Evolutionary conservation across 73 alveolate genomes (phyloP), one percentile per base, ranked within the genome.

Genomic region (Tetrahymena borealis): DNA sequence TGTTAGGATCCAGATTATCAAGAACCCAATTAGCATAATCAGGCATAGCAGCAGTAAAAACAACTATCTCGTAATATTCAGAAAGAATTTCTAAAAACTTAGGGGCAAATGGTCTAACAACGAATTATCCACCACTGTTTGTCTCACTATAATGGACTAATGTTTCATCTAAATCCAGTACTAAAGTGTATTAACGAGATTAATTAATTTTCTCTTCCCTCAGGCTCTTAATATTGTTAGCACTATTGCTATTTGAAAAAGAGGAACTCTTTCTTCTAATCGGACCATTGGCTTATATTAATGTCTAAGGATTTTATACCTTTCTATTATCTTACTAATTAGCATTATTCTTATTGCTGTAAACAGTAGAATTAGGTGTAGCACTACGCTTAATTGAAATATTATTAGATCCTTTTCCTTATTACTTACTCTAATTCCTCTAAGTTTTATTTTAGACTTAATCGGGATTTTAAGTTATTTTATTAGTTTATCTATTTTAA

Each of bases 41-140:
- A 90, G 97, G 98, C 97, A 98, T 95, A 7, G 99, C 99, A 18
- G 99, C 99, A 12, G 99, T 98, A 91, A 98, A 98, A 32, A 98
- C 97, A n/a, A 98, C 98, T 39, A 98, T 96, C 95, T 98, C 99
- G 94, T 96, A 98, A 31, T 94, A 92, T 95, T 97, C 96, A 28
- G 98, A 90, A 98, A 98, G 97, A 42, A 97, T 99, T 92, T 96
- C 94, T 38, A 98, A 95, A 95, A 98, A 98, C 94, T 95, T 95
- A 33, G 95, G 95, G 39, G 99, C 94, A 39, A 95, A 97, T 32
- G 99, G 99, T 41, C 99, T 92, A 31, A 98, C 96, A 35, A 96
- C 91, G 79, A 98, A 98, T 5, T 96, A 91, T 3, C 99, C 99
- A 90, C 98, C 98, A 37, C 97, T 94, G 33, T 97, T 97, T 12